Evolutionary conservation across 2,329 filamentous ascomycete genomes (phyloP), one percentile per base, ranked within the genome.

Genomic region (Proliferodiscus dingleyae): DNA sequence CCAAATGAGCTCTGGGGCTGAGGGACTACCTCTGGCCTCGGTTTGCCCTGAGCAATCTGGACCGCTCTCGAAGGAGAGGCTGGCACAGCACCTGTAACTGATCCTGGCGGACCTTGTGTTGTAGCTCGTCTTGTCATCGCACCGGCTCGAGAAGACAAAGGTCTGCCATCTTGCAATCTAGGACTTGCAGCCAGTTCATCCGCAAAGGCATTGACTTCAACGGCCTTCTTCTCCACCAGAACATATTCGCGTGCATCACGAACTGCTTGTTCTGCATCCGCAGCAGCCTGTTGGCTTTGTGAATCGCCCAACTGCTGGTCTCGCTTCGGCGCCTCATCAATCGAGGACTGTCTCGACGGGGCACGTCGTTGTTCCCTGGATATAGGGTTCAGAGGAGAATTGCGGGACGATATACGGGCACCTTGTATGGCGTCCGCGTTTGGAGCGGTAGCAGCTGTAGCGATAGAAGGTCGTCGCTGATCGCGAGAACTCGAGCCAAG

Each of bases 181-280:
- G 87, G 86, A 60, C 87, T 91, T 42, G 89, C 86, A 36, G 89
- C 90, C 62, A 98, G 73, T 67, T 97, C 91, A 66, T 98, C 93
- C 18, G 93, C 93, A 60, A 98, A 85, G 2, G 93, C 93, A 64
- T 98, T 97, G 41, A 98, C 91, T 65, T 97, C 91, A 9, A 98
- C 90, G 16, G 89, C 86, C 54, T 85, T 83, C 71, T 96, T 95
- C 69, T 98, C 93, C 10, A 98, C 88, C 21, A 97, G 75, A 16
- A 98, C 91, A 59, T 97, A 98, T 55, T 97, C 93, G 54, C 91
- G 81, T 63, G 94, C 82, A 53, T 97, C 91, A 58, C 95, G 87
- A 2, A 87, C 89, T 3, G 84, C 85, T 37, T 76, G 74, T 53
- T 85, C 81, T 32, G 73, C 72, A 40, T 80, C 61, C 73, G 79